Conservation (phyloP, 805 yeast species). For the Teunomyces funiuensis region DNA sequence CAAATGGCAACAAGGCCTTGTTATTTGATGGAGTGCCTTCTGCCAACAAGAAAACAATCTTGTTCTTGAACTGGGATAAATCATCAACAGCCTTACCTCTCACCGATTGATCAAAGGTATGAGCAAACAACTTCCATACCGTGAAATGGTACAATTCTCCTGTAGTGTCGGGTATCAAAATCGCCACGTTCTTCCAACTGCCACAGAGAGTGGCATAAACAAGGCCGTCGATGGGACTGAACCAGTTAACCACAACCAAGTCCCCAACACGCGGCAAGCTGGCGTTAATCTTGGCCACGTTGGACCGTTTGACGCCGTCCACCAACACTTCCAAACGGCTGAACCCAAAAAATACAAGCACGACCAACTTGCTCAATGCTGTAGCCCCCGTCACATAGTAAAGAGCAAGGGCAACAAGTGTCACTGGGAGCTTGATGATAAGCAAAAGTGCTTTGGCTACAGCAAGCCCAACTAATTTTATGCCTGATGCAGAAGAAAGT, state of each 20-base stretch:
- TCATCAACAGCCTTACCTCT: conserved; percentile 15
- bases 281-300: conserved; percentile 26
- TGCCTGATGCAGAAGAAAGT: conserved; percentile 7
- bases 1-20: conserved; percentile 65
- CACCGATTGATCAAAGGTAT: conserved; percentile 16
- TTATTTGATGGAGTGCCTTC: conserved; percentile 91
- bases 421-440: conserved; percentile 32
- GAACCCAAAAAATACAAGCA: conserved; percentile 34
- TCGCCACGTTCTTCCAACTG: conserved; percentile 24
- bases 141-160: conserved; percentile 33
- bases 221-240: conserved; percentile 59
- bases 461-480: conserved; percentile 6
- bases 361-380: conserved; percentile 18
- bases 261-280: conserved; percentile 46
- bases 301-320: conserved; percentile 52
- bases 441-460: conserved; percentile 13
- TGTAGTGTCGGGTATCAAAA: conserved; percentile 40
- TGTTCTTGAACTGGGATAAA: conserved; percentile 30
- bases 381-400: conserved; percentile 22
- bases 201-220: conserved; percentile 19
- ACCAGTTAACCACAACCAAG: conserved; percentile 54
- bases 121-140: conserved; percentile 26
- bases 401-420: conserved; percentile 20
- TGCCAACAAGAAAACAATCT: conserved; percentile 56
- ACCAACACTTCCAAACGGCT: conserved; percentile 37